phyloP scores from a whole-genome alignment of 768 basidiomycete species.

The Serpula lacrymans region DNA sequence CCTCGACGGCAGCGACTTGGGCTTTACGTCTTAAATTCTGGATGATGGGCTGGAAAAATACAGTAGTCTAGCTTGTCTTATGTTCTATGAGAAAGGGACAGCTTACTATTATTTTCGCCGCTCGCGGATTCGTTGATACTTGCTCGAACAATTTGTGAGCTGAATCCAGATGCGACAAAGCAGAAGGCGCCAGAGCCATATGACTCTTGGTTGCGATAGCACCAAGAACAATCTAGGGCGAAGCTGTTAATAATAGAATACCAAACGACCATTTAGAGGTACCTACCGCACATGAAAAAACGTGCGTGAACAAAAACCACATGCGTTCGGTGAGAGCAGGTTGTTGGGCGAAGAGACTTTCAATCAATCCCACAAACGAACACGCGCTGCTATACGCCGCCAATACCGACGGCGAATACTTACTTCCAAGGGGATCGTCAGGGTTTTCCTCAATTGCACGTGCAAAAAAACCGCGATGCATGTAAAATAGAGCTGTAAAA shows the following conservation, averaged over 20 bases:
- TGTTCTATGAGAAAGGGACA: neutral
- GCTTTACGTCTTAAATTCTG: constrained; percentile 62
- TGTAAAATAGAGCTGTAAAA: constrained; percentile 56
- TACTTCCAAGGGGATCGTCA: constrained; percentile 69
- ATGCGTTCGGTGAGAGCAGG: constrained; percentile 62
- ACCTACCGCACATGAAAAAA: constrained; percentile 63
- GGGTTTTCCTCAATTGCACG: constrained; percentile 71
- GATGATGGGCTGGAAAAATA: neutral
- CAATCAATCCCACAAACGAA: constrained; percentile 66
- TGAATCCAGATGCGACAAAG: constrained; percentile 68
- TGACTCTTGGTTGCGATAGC: constrained; percentile 77
- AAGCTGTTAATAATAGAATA: constrained; percentile 6
- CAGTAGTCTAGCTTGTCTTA: neutral
- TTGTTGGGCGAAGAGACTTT: constrained; percentile 62
- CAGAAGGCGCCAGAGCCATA: constrained; percentile 74
- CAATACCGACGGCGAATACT: constrained; percentile 70
- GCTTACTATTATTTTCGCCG: constrained; percentile 61
- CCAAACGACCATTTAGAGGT: constrained; percentile 5
- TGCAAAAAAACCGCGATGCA: constrained; percentile 73
- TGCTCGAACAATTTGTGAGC: constrained; percentile 74
- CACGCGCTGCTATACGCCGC: constrained; percentile 73
- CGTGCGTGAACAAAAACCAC: constrained; percentile 50
- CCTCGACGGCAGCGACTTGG: constrained; percentile 40
- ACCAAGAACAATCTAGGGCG: constrained; percentile 59
- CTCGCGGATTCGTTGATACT: constrained; percentile 62